A percentile compares a stretch with the other conserved stretches of the same genome.
Conservation (phyloP, 202 grass and related monocot genomes). For the Setaria italica region DNA sequence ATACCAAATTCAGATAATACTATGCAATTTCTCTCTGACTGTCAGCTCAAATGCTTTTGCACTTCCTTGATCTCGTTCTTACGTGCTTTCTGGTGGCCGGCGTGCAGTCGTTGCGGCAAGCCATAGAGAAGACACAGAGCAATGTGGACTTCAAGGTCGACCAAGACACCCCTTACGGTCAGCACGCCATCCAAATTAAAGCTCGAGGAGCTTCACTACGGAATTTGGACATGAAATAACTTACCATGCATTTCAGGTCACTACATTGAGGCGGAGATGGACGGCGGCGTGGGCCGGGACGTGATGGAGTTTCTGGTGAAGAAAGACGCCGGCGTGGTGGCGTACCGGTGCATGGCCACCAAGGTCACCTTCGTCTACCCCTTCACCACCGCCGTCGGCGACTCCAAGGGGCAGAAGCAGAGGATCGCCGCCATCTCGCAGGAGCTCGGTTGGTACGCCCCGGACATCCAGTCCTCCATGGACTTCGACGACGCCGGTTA, state of each 20-base stretch:
- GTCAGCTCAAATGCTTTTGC: not conserved
- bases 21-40: not conserved
- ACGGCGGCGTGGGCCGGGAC: conserved; percentile 73
- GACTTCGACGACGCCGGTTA: conserved; percentile 19
- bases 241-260: conserved; percentile 47
- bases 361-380: conserved; percentile 93
- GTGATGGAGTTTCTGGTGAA: conserved; percentile 86
- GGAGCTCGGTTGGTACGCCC: conserved; percentile 85
- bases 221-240: not conserved
- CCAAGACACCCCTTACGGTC: conserved; percentile 66
- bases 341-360: conserved; percentile 77
- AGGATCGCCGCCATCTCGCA: conserved; percentile 65
- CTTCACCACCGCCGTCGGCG: conserved; percentile 88
- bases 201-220: not conserved
- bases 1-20: not conserved
- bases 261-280: conserved; percentile 81
- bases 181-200: not conserved
- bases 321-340: conserved; percentile 57
- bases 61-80: not conserved
- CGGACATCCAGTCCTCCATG: conserved; percentile 67
- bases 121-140: conserved; percentile 74
- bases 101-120: conserved; percentile 64
- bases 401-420: conserved; percentile 77
- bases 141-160: conserved; percentile 67
- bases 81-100: too few species aligned